phyloP scores from a whole-genome alignment of 371 early-diverging fungal species.

The Actinomucor elegans region DNA sequence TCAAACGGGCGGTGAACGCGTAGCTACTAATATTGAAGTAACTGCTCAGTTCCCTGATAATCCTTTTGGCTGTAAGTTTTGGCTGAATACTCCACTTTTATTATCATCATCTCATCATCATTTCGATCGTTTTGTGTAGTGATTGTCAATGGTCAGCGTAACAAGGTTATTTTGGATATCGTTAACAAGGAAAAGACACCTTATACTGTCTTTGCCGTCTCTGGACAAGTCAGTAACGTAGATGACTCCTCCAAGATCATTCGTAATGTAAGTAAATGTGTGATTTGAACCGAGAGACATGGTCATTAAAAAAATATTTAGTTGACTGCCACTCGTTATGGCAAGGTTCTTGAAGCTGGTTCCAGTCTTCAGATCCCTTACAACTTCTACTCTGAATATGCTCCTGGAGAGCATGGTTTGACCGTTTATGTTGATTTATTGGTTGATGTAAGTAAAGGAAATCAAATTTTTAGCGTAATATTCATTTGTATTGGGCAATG shows the following conservation, averaged over 20 bases:
- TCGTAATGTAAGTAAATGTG: conserved; percentile 46
- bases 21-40: conserved; percentile 32
- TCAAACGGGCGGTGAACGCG: conserved; percentile 5
- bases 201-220: conserved; percentile 41
- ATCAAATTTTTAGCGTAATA: no score
- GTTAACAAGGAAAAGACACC: conserved; percentile 40
- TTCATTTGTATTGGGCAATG: not conserved
- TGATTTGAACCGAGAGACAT: no score
- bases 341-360: conserved; percentile 28
- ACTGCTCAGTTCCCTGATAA: conserved; percentile 49
- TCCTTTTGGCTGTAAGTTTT: conserved; percentile 47
- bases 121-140: conserved; percentile 25
- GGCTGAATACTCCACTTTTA: not conserved
- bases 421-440: conserved; percentile 44
- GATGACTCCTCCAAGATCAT: conserved; percentile 35
- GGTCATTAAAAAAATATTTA: not conserved
- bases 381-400: conserved; percentile 47
- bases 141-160: conserved; percentile 50
- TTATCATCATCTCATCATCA: not conserved
- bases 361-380: conserved; percentile 40
- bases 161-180: conserved; percentile 42
- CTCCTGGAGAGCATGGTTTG: conserved; percentile 45
- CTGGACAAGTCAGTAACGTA: conserved; percentile 34
- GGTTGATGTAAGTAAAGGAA: conserved; percentile 30
- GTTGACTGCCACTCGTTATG: conserved; percentile 46